These are phyloP conservation scores for Oxytropis ochrocephala DNA, from an alignment of 306 rosid species.

Conservation along the genomic window DNA sequence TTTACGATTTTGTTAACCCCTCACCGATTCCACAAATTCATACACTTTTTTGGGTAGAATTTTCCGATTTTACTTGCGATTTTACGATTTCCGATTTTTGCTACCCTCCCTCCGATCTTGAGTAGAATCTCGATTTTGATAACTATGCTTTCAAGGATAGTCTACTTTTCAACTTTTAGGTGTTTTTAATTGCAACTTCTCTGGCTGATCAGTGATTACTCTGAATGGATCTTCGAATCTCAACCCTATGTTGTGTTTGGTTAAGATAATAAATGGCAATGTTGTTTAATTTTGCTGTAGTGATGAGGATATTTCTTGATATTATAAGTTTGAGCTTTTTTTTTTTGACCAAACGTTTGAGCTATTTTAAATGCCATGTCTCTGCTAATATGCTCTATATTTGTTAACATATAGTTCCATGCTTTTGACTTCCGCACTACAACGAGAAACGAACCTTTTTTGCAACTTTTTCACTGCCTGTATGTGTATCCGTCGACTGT, in stretches of 20 bases:
- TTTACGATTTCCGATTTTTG: too few species aligned
- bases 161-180: not conserved
- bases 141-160: not conserved
- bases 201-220: not conserved
- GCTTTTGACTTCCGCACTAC: slow-evolving; percentile 98
- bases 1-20: too few species aligned
- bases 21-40: too few species aligned
- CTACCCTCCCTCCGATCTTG: too few species aligned
- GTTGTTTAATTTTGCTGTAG: not conserved
- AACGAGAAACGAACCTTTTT: slow-evolving; percentile 92
- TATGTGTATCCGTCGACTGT: slow-evolving; percentile 89
- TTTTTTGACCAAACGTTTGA: too few species aligned
- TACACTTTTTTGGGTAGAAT: too few species aligned
- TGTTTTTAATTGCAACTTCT: slow-evolving; percentile 8
- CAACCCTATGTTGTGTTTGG: slow-evolving; percentile 12
- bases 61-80: too few species aligned
- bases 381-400: slow-evolving; percentile 19
- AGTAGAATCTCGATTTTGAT: too few species aligned
- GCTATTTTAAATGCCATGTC: slow-evolving; percentile 13
- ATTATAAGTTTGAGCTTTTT: too few species aligned
- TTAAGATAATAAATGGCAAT: slow-evolving; percentile 9
- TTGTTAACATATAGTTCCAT: slow-evolving; percentile 71
- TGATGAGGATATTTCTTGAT: not conserved
- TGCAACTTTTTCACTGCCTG: slow-evolving; percentile 97
- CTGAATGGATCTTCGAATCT: not conserved